Percentiles rank a stretch among this genome's conserved stretches.
Conservation (phyloP, 768 basidiomycete species). For the Cantharellus cinnabarinus region DNA sequence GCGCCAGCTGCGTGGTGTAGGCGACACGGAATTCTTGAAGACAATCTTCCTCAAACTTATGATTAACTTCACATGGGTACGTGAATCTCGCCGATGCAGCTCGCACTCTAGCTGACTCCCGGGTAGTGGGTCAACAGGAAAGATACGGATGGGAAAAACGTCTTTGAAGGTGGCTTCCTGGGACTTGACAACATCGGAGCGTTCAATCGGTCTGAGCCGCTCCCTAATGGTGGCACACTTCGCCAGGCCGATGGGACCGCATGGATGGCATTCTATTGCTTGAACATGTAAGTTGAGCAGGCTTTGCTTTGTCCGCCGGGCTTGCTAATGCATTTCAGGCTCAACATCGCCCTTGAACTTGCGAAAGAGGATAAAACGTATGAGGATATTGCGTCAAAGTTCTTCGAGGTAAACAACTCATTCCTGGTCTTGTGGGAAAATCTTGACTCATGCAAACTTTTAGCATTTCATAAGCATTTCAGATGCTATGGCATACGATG, state of each 20-base stretch:
- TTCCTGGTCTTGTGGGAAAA: background rate
- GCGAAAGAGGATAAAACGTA: slow-evolving; percentile 95
- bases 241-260: slow-evolving; percentile 97
- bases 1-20: slow-evolving; percentile 75
- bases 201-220: slow-evolving; percentile 90
- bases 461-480: slow-evolving; percentile 95
- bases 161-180: slow-evolving; percentile 95
- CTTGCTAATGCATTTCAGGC: slow-evolving; percentile 24
- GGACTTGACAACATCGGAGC: slow-evolving; percentile 94
- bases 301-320: background rate
- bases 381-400: slow-evolving; percentile 97
- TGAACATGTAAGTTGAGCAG: slow-evolving; percentile 55
- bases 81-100: background rate
- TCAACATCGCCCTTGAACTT: slow-evolving; percentile 89
- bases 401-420: slow-evolving; percentile 44
- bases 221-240: slow-evolving; percentile 81
- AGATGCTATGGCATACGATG: slow-evolving; percentile 86
- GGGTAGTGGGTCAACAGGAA: slow-evolving; percentile 94
- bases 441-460: slow-evolving; percentile 6
- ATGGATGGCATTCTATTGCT: slow-evolving; percentile 98
- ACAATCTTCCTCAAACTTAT: slow-evolving; percentile 93
- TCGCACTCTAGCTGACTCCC: background rate
- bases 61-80: slow-evolving; percentile 86
- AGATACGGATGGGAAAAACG: slow-evolving; percentile 80
- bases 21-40: slow-evolving; percentile 81